Evolutionary conservation across 1,284 basidiomycete species (phyloP), one percentile per base, ranked within the genome.

Genomic region (Malassezia vespertilionis): DNA sequence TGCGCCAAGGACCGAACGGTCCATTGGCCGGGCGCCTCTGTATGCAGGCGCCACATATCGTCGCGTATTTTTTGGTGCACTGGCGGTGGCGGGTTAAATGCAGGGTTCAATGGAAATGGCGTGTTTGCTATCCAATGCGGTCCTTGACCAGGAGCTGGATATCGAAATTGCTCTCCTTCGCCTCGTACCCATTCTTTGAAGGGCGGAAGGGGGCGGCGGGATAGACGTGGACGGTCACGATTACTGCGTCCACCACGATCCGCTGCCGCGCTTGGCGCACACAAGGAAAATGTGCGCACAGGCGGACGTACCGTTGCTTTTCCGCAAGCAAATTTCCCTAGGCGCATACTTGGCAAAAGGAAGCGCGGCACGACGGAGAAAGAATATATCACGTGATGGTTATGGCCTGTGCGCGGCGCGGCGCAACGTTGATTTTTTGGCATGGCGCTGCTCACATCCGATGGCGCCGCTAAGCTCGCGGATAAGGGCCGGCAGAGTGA

Each of bases 21-120:
- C 54, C 60, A 58, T 32, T 55, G 46, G 12, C 38, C 31, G 7
- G 66, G 65, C 33, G 65, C 46, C 20, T 47, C 51, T 7, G 46
- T 44, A 50, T 69, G 65, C 41, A 62, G 42, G 14, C 40, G 35
- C 65, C 66, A 69, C 22, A 69, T 61, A 36, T 63, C 53, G 39
- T 61, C 49, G 45, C 61, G 61, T 34, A 59, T 54, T 26, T 41
- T 49, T 24, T 62, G 56, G 26, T 57, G 47, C 6, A 68, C 40
- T 4, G 66, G 66, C 2, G 65, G 52, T 20, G 65, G 63, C 2
- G 66, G 66, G 21, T 56, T 54, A 49, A 69, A 69, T 5, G 63
- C 43, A 9, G 66, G 65, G 38, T 69, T 69, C 49, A 68, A 55
- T 0, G 66, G 66, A 42, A 69, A 69, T 12, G 66, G 66, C 30